Base-by-base conservation (phyloP, 2,329 filamentous ascomycete genomes). In the Cadophora luteo-olivacea region DNA sequence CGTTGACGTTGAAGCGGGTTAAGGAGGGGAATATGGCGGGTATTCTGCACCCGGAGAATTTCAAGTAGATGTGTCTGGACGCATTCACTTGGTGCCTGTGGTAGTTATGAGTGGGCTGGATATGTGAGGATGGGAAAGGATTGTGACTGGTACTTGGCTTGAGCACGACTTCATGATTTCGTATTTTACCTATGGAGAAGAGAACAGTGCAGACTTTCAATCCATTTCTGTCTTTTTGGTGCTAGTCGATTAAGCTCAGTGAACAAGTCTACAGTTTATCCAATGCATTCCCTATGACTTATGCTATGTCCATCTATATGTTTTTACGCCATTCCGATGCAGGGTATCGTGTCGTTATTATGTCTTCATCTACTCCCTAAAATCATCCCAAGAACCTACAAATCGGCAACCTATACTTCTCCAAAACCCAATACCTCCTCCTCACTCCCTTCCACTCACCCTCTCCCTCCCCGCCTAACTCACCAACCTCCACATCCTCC, bases 391-490 rank as follows among this genome's bases (percentile, higher is more conserved):
- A 85, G 75, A 94, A 92, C 61, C 85, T 91, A 81, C 91, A 94
- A 57, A 89, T 85, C 1, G 92, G 92, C 72, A 95, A 81, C 64
- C 87, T 87, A 79, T 96, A 96, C 74, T 86, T 89, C 70, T 93
- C 88, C 64, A 98, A 83, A 36, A 91, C 92, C 94, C 95, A 98
- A 79, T 98, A 98, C 68, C 92, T 89, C 75, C 94, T 88, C 77
- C 91, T 88, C 16, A 97, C 92, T 0, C 94, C 95, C 73, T 93
- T 86, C 96, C 96, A 99, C 76, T 95, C 92, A 29, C 88, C 89
- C 78, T 89, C 83, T 6, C 90, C 90, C 14, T 90, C 87, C 64
- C 97, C 81, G 67, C 72, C 75, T 62, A 84, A 80, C 81, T 88
- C 88, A 19, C 93, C 89, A 16, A 98, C 92, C 6, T 87, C 82